Conservation (phyloP, 1,284 basidiomycete species). For the Irpex sp. region DNA sequence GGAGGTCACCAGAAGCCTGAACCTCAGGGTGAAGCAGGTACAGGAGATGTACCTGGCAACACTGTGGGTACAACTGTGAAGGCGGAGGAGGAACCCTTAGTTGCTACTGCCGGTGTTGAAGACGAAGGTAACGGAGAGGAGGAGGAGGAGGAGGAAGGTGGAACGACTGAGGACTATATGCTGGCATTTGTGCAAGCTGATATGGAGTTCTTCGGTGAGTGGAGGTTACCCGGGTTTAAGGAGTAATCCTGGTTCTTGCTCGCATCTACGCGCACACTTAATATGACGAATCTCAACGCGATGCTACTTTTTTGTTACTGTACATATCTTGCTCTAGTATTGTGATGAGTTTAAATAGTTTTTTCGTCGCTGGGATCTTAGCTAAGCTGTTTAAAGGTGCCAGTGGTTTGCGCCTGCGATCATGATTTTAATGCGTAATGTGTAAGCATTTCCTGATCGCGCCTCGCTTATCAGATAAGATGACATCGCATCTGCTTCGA, state of each 20-base stretch:
- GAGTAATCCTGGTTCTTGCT: conserved; percentile 24
- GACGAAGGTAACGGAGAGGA: conserved; percentile 32
- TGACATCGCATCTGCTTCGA: neutral
- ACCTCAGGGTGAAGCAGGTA: conserved; percentile 11
- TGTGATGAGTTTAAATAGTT: neutral
- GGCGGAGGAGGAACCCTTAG: conserved; percentile 24
- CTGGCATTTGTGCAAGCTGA: conserved; percentile 71
- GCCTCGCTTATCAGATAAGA: neutral
- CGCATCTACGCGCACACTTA: neutral
- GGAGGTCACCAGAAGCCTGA: conserved; percentile 18
- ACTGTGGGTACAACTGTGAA: conserved; percentile 24
- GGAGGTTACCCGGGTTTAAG: conserved; percentile 38
- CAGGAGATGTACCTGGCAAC: conserved; percentile 22
- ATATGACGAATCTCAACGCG: neutral
- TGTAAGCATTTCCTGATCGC: neutral
- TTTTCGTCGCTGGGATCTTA: no score
- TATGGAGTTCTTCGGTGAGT: conserved; percentile 75
- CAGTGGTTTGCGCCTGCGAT: neutral
- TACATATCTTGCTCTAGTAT: neutral
- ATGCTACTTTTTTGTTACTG: neutral
- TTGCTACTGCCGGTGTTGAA: conserved; percentile 28
- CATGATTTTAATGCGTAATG: neutral
- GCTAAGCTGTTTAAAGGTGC: no score
- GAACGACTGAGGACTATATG: conserved; percentile 87
- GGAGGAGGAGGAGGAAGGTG: conserved; percentile 50